Evolutionary conservation across 2,329 filamentous ascomycete species (phyloP), one percentile per base, ranked within the genome.

Genomic region (Sporothrix brunneoviolacea): DNA sequence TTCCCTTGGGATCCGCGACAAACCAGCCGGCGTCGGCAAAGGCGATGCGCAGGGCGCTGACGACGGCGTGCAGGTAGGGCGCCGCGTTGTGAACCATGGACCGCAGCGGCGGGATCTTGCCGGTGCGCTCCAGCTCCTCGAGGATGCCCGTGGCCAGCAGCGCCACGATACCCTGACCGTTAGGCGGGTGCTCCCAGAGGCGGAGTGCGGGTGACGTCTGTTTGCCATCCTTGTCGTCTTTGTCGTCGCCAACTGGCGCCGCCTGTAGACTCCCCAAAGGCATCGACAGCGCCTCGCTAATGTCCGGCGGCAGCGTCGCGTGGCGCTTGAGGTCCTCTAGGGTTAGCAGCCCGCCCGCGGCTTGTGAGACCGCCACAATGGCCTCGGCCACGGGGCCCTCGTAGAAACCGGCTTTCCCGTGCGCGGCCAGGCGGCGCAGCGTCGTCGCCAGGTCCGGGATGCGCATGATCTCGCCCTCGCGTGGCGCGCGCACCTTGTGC

Each of bases 121-220:
- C 86, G 15, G 76, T 72, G 54, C 82, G 82, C 66, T 95, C 88
- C 0, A 96, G 75, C 62, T 91, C 82, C 64, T 95, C 83, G 32
- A 97, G 73, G 54, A 97, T 93, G 0, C 91, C 91, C 1, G 96
- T 72, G 0, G 91, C 86, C 84, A 96, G 95, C 16, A 96, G 71
- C 0, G 91, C 91, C 1, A 97, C 88, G 53, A 97, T 90, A 1
- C 91, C 91, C 67, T 97, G 91, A 0, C 91, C 91, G 57, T 96
- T 97, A 2, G 91, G 91, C 22, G 91, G 90, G 62, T 96, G 91
- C 62, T 97, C 91, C 91, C 91, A 97, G 0, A 97, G 72, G 65
- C 15, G 84, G 73, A 64, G 95, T 50, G n/a, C n/a, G n/a, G n/a
- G n/a, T n/a, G n/a, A n/a, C n/a, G n/a, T n/a, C n/a, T n/a, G n/a